Evolutionary conservation across 352 stramenopile species (phyloP), one percentile per base, ranked within the genome.

Genomic region (Elongisporangium anandrum): DNA sequence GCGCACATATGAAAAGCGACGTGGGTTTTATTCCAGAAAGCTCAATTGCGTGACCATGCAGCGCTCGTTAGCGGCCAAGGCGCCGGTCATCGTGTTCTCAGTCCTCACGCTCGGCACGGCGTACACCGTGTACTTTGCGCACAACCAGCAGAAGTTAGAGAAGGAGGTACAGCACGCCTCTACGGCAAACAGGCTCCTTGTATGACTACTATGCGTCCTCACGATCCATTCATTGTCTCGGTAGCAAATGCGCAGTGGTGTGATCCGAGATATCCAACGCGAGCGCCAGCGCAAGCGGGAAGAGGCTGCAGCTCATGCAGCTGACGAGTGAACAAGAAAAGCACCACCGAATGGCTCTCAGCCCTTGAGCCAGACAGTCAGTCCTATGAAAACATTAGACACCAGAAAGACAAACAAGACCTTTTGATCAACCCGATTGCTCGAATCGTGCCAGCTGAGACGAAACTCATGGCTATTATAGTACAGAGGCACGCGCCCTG

Each of bases 231-330:
- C 26, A 15, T 50, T 8, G n/a, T 4, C 34, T n/a, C n/a, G 20
- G 19, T 41, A 85, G 78, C 63, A 68, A 38, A 93, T 93, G 83
- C 77, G 81, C 22, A 77, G 81, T 19, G 83, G 83, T 5, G 83
- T 93, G 50, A 88, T 91, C 54, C 85, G 85, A 57, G 83, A 93
- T 65, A 93, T 93, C 59, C 86, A 81, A 60, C 79, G 83, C 19
- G 81, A 90, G 54, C 79, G 83, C 12, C 54, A 82, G 49, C 84
- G 79, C 63, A 75, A 65, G 50, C 70, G 66, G 16, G 71, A 9
- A 81, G 58, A 69, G 82, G 67, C 63, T 81, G 45, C 55, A 72
- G n/a, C 60, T 68, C 50, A 17, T 77, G 19, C 60, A 79, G 22
- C 55, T 68, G 10, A 61, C 23, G 38, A 65, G 55, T 66, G 62